These are phyloP conservation scores for Eutrema japonicum DNA, from an alignment of 345 rosid species.

Conservation along the genomic window DNA sequence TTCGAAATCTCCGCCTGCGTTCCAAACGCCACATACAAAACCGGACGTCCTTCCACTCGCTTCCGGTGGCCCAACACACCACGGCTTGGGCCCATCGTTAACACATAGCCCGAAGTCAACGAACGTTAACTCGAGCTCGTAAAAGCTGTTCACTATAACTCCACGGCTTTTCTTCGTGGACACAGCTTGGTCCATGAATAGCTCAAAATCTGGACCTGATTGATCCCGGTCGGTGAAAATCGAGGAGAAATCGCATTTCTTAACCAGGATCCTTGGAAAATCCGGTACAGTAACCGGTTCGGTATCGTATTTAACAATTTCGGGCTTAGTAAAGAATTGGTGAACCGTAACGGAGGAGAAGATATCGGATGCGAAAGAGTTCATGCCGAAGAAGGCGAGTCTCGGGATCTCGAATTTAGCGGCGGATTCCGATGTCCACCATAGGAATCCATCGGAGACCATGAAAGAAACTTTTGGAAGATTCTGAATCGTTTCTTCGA, in stretches of 20 bases:
- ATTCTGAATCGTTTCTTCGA: slow-evolving; percentile 50
- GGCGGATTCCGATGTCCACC: slow-evolving; percentile 83
- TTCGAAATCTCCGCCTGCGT: slow-evolving; percentile 65
- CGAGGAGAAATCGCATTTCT: slow-evolving; percentile 47
- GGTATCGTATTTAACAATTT: slow-evolving; percentile 36
- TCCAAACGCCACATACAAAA: slow-evolving; percentile 80
- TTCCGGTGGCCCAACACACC: slow-evolving; percentile 74
- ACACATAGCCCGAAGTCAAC: slow-evolving; percentile 37
- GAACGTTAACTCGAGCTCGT: slow-evolving; percentile 67
- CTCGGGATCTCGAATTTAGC: slow-evolving; percentile 63
- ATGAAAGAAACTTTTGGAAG: slow-evolving; percentile 57
- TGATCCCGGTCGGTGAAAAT: neutral
- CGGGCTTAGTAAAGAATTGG: slow-evolving; percentile 34
- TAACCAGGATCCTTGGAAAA: slow-evolving; percentile 70
- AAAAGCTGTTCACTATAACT: slow-evolving; percentile 53
- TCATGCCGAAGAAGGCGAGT: slow-evolving; percentile 59
- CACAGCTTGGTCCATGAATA: neutral
- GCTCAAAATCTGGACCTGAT: slow-evolving; percentile 23
- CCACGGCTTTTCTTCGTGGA: slow-evolving; percentile 51
- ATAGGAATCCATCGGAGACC: slow-evolving; percentile 73
- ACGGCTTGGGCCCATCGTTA: slow-evolving; percentile 27
- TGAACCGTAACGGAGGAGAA: slow-evolving; percentile 14
- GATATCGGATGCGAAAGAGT: slow-evolving; percentile 29
- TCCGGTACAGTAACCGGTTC: slow-evolving; percentile 53
- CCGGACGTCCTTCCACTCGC: slow-evolving; percentile 50